Base-by-base conservation (phyloP, 768 basidiomycete species). In the Melanogaster broomeanus region DNA sequence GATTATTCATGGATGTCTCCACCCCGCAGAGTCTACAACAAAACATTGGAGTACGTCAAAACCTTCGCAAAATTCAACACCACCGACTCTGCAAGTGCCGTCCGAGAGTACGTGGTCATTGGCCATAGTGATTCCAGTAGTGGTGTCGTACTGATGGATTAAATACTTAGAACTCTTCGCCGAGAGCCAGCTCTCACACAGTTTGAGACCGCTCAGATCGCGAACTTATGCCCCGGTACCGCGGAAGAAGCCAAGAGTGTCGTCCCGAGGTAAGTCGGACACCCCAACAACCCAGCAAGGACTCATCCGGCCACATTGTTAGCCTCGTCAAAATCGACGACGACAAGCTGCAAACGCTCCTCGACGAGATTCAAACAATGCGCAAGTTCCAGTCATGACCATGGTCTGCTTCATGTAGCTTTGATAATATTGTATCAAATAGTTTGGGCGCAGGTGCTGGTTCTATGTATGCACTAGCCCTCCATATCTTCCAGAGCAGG, bases 191-290 rank as follows among this genome's bases (percentile, higher is more conserved):
- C 83, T 3, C 66, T 96, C 34, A 91, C 91, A 2, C 90, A 90
- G 61, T 95, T 94, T 59, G 93, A 96, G 74, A 89, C 89, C 4
- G 92, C 93, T 3, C 93, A 96, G 65, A 89, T 96, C 47, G 91
- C 91, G 15, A 96, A 96, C 61, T 70, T 96, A 48, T 93, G 90
- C 63, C 93, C 93, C 13, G 89, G 85, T 35, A 84, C 85, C 52
- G 81, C 90, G 4, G 93, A 96, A 59, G 94, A 96, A 69, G 88
- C 93, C 24, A 95, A 93, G 74, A 93, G 93, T 61, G 80, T 93
- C 47, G 75, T 96, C 30, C 93, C 93, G 7, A 95, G 92, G 93
- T 88, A 73, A 18, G 35, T 31, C 21, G 25, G 11, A 1, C 42
- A 10, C 16, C 42, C 18, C 16, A 42, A n/a, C n/a, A 42, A 12